These are phyloP conservation scores for Nannochloropsis granulata DNA, from an alignment of 108 stramenopile genomes.

Conservation along the genomic window DNA sequence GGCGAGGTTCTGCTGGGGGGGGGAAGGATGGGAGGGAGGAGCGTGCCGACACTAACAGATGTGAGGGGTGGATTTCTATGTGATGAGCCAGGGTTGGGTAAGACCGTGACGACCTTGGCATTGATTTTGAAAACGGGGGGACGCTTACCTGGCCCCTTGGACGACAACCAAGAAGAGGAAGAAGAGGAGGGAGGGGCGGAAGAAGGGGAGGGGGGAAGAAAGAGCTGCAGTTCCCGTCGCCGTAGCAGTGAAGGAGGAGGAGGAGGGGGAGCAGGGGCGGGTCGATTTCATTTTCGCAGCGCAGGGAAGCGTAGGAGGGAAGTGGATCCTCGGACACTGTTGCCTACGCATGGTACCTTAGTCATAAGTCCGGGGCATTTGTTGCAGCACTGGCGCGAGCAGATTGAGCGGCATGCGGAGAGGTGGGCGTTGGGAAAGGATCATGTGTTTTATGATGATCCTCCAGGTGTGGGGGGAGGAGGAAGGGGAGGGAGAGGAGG, in stretches of 20 bases:
- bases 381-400: conserved; percentile 57
- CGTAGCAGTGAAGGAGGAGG: conserved; percentile 4
- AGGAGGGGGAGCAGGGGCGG: not conserved
- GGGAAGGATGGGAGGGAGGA: not conserved
- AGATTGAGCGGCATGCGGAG: conserved; percentile 41
- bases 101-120: conserved; percentile 59
- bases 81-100: conserved; percentile 66
- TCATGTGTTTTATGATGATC: not conserved
- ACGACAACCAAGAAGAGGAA: not conserved
- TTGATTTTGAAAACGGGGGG: conserved; percentile 32
- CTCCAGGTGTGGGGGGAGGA: not conserved
- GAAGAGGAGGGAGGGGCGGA: not conserved
- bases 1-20: not conserved
- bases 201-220: not conserved
- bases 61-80: conserved; percentile 57
- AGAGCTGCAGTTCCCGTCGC: not conserved
- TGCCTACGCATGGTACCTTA: conserved; percentile 46
- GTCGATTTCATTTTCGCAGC: not conserved
- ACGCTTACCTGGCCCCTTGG: conserved; percentile 2
- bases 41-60: not conserved
- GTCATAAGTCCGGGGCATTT: conserved; percentile 56
- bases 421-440: not conserved
- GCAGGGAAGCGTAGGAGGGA: not conserved
- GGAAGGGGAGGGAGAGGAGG: not conserved
- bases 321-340: conserved; percentile 5